Conservation (phyloP, 1,284 basidiomycete species). For the Malassezia sympodialis region DNA sequence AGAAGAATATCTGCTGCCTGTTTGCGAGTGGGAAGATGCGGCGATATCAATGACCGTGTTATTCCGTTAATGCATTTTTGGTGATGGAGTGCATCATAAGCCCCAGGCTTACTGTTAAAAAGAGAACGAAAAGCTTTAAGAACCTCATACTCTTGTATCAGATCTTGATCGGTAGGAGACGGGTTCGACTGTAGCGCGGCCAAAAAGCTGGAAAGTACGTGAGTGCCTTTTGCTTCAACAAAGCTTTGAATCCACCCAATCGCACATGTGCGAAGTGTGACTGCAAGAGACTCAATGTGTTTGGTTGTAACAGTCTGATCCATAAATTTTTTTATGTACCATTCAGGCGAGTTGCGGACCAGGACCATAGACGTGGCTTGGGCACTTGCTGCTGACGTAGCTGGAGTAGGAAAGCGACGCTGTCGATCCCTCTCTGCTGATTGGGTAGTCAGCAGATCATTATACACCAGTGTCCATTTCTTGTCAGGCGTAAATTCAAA, state of each 20-base stretch:
- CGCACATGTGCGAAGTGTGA: constrained; percentile 59
- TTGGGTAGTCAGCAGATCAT: constrained; percentile 70
- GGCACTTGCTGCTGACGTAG: constrained; percentile 51
- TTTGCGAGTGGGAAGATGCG: constrained; percentile 69
- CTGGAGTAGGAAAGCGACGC: constrained; percentile 51
- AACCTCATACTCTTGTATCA: constrained; percentile 71
- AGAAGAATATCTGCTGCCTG: constrained; percentile 65
- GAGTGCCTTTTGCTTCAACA: constrained; percentile 61
- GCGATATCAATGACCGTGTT: constrained; percentile 71
- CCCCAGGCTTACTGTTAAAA: constrained; percentile 66
- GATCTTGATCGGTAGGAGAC: constrained; percentile 55
- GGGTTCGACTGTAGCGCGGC: constrained; percentile 36
- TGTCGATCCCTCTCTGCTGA: constrained; percentile 51
- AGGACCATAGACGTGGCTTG: constrained; percentile 45
- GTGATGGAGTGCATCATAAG: constrained; percentile 68
- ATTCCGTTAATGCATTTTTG: constrained; percentile 71
- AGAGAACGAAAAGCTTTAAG: constrained; percentile 78
- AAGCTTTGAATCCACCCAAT: constrained; percentile 48
- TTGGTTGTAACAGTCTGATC: constrained; percentile 72
- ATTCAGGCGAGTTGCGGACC: constrained; percentile 49
- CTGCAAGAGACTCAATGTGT: constrained; percentile 65
- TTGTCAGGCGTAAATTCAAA: constrained; percentile 55
- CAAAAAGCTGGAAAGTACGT: constrained; percentile 64
- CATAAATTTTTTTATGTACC: constrained; percentile 78
- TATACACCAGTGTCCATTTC: constrained; percentile 85